Conservation (phyloP, 139 green algal genomes). For the Spirogloea muscicola region DNA sequence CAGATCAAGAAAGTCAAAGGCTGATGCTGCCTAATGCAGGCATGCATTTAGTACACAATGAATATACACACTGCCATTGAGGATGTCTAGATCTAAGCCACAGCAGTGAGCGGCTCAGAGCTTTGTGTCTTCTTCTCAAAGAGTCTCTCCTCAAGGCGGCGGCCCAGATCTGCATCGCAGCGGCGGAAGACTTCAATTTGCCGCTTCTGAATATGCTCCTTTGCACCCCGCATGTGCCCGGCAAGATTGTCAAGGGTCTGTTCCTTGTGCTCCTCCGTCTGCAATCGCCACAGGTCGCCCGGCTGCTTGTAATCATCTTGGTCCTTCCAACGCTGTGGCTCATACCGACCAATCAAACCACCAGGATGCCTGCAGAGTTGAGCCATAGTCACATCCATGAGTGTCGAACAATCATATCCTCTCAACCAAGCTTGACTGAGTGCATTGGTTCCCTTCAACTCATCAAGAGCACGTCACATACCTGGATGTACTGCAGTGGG, state of each 20-base stretch:
- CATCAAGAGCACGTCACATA: too few species aligned
- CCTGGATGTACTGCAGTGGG: too few species aligned
- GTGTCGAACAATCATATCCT: too few species aligned
- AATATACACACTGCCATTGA: too few species aligned
- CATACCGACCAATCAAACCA: slow-evolving; percentile 1
- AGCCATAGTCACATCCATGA: neutral
- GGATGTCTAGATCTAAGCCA: too few species aligned
- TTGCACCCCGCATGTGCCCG: slow-evolving; percentile 3
- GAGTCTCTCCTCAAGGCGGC: neutral
- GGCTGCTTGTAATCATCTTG: slow-evolving; percentile 18
- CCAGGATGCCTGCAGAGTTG: slow-evolving; percentile 4
- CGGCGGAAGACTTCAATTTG: neutral
- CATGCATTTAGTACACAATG: too few species aligned
- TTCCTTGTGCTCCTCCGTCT: neutral
- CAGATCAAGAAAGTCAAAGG: too few species aligned
- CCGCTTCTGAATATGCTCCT: neutral
- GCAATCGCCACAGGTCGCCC: neutral
- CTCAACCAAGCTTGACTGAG: too few species aligned
- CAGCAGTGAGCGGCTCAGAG: neutral
- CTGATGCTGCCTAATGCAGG: too few species aligned
- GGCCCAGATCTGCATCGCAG: neutral
- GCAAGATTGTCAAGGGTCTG: slow-evolving; percentile 7
- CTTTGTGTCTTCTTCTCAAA: slow-evolving; percentile 1
- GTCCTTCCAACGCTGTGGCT: slow-evolving; percentile 2
- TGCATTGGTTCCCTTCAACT: too few species aligned